Evolutionary conservation across 106 monocot genomes (phyloP), one percentile per base, ranked within the genome.

Genomic region (Acorus gramineus): DNA sequence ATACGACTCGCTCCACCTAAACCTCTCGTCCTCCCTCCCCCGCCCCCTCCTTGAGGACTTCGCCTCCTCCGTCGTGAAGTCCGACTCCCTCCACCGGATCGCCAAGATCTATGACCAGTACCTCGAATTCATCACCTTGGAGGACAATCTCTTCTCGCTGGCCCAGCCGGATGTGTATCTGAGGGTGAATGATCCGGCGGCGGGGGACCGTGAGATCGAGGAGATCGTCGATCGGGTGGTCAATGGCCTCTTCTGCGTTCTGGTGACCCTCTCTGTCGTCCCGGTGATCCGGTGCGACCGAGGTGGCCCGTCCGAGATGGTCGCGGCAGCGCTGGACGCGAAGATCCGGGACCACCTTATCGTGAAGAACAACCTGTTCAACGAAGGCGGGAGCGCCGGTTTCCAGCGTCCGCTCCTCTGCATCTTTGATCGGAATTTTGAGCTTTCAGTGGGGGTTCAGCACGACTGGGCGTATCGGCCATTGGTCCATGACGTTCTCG

Each of bases 391-490:
- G 4, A 66, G 59, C 5, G 42, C 79, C 0, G 63, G 74, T 2
- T 90, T 90, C 72, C 90, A 90, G 70, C 79, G 95, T 14, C 90
- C 90, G 0, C 56, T 96, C 3, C 64, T 96, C 42, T 96, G 95
- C 55, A 51, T 96, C 2, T 96, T 96, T 7, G 95, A 96, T 62
- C 50, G 90, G 58, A 96, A 96, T 58, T 96, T 96, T 42, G 95
- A 96, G 66, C 80, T 96, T 4, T 79, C 90, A 0, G 95, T 96
- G 14, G 95, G 84, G 7, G 67, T 96, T 47, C 87, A 96, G 82
- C 95, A 90, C 59, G 95, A 96, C 46, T 96, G 86, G 90, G 90
- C 74, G 59, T 96, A 96, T 64, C 65, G 95, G 42, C 80, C 90
- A 2, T 61, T 96, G 50, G 87, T 90, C 46, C 95, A 90, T 62